phyloP scores from a whole-genome alignment of 208 protist genomes.

The Wallacemonas sp. region DNA sequence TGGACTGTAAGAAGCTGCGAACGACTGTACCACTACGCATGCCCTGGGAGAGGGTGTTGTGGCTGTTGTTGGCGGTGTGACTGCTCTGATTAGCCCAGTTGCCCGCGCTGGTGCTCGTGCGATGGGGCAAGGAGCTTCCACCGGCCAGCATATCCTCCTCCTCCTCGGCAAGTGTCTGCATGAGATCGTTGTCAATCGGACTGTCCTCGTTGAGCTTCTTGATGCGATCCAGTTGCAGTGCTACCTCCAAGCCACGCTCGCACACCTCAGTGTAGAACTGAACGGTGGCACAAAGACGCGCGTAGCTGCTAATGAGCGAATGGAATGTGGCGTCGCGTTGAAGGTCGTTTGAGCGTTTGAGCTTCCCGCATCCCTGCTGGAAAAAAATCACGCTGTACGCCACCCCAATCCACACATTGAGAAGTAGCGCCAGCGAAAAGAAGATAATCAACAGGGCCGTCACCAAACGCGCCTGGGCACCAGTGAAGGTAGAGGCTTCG shows the following conservation, averaged over 20 bases:
- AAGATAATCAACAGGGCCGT: slow-evolving; percentile 10
- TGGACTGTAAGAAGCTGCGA: not conserved
- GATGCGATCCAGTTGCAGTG: slow-evolving; percentile 18
- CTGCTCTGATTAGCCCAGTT: not conserved
- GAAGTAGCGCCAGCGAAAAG: slow-evolving; percentile 9
- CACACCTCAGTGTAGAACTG: slow-evolving; percentile 11
- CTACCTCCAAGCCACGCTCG: slow-evolving; percentile 8
- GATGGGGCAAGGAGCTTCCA: too few relatives aligned
- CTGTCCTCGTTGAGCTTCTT: slow-evolving; percentile 4
- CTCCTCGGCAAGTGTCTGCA: not conserved
- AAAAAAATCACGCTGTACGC: not conserved
- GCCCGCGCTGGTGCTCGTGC: not conserved
- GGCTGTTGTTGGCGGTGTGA: not conserved
- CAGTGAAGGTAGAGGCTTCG: not conserved
- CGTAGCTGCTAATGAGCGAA: slow-evolving; percentile 13
- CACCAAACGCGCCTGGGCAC: not conserved
- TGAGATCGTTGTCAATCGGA: slow-evolving; percentile 6
- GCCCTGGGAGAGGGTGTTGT: not conserved
- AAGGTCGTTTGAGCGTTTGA: not conserved
- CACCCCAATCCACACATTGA: slow-evolving; percentile 8
- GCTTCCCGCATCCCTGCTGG: not conserved
- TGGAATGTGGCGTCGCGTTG: not conserved
- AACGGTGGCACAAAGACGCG: slow-evolving; percentile 1
- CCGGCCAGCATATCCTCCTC: not conserved
- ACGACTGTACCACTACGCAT: not conserved